Base-by-base conservation (phyloP, 164 flowering plant genomes). In the Santalum album region DNA sequence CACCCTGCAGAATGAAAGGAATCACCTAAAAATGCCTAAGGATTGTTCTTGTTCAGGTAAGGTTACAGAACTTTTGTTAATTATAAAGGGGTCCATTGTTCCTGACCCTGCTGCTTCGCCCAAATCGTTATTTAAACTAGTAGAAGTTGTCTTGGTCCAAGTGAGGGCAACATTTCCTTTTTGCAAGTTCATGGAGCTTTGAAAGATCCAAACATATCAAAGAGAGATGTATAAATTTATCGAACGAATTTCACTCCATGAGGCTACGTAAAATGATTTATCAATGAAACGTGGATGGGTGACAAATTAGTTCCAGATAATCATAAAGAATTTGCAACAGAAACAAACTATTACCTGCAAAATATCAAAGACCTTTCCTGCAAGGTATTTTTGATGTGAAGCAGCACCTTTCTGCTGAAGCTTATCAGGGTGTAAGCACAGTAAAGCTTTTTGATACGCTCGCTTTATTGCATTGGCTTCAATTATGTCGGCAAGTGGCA, bases 391-490 rank as follows among this genome's bases (percentile, higher is more conserved):
- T 63, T 87, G 83, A 49, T 78, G 78, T 23, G 71, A 39, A 57
- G 82, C 65, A 24, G 84, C 96, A 57, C 88, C 91, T 65, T 81
- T 89, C 66, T 92, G 99, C 57, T 89, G 96, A 27, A 92, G 76
- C 65, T 92, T 92, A 65, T 92, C 96, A 15, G 96, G 96, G 66
- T 92, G 99, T 43, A 89, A 66, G 57, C 84, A 79, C 22, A 89
- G 76, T 56, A 89, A 63, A 55, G 96, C 96, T 60, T 67, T 88
- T 64, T 92, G 96, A 65, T 92, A 92, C 14, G 91, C 72, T 75
- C 75, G 80, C 66, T 75, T 86, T 64, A 92, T 96, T 19, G 83
- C 66, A 69, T 63, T 78, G 59, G 72, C 84, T 69, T 92, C 96
- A 18, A 92, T 87, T 57, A 92, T 76, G 54, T 92, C 87, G 23